A percentile compares a stretch with the other conserved stretches of the same genome.
Conservation (phyloP, 2,329 filamentous ascomycete genomes). For the Epichloe baconii region DNA sequence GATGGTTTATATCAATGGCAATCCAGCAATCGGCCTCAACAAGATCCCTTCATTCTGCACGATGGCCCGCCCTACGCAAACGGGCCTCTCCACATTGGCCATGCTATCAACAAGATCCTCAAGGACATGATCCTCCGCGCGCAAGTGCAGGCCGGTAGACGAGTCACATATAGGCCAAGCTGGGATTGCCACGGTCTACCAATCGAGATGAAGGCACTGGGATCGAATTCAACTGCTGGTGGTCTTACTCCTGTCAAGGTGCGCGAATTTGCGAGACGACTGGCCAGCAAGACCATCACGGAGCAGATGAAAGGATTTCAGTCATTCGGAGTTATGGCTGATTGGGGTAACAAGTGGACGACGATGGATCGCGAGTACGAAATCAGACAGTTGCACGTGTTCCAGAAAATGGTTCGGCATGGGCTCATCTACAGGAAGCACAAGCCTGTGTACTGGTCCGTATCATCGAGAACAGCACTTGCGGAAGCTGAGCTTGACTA, state of each 20-base stretch:
- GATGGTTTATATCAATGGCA: constrained; percentile 91
- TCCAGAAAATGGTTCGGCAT: constrained; percentile 59
- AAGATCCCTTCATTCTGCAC: constrained; percentile 65
- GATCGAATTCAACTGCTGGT: constrained; percentile 29
- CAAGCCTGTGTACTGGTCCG: constrained; percentile 81
- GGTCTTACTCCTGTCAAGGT: constrained; percentile 42
- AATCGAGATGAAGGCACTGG: constrained; percentile 90
- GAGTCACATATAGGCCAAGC: constrained; percentile 73
- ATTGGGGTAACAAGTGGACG: constrained; percentile 65
- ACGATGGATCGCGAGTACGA: constrained; percentile 71
- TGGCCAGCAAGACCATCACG: constrained; percentile 56
- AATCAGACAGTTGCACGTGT: constrained; percentile 60
- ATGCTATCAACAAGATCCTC: constrained; percentile 91
- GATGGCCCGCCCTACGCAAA: constrained; percentile 98
- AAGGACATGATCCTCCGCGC: constrained; percentile 87
- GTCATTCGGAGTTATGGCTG: constrained; percentile 65
- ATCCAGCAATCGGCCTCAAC: constrained; percentile 37
- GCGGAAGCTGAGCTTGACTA: constrained; percentile 81
- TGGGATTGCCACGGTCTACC: constrained; percentile 98
- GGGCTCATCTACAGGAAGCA: constrained; percentile 65
- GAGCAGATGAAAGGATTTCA: constrained; percentile 63
- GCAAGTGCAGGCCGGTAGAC: constrained; percentile 57
- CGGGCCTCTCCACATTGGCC: constrained; percentile 78
- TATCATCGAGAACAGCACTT: constrained; percentile 63
- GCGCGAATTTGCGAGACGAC: constrained; percentile 47